Evolutionary conservation across 768 basidiomycete genomes (phyloP), one percentile per base, ranked within the genome.

Genomic region (Dioszegia crocea): DNA sequence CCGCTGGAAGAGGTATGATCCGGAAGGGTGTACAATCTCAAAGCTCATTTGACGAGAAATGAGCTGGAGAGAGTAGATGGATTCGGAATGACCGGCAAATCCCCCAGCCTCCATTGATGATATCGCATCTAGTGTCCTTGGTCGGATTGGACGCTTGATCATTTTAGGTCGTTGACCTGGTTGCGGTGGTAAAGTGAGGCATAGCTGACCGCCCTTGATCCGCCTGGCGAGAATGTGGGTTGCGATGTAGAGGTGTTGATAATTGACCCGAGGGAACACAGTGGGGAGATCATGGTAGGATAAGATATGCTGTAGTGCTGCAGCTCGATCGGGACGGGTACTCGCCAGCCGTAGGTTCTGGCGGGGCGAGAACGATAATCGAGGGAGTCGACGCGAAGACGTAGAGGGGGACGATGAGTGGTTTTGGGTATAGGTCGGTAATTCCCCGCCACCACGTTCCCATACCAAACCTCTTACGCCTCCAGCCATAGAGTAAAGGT

Each of bases 21-120:
- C 33, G 8, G 33, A 6, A 4, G 50, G 21, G 30, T 26, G 23
- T 23, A 30, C n/a, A 55, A 64, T 56, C n/a, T 51, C 45, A 26
- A 74, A 64, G 11, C 23, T 40, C 60, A 76, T 68, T 16, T 58
- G 59, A 10, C 67, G 71, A 36, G 67, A 58, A 27, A 73, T 57
- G 19, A 75, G 57, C 29, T 68, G 57, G 16, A 76, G 45, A 29
- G 68, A 65, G 49, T 76, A 76, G 54, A 76, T 65, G 0, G 65
- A 64, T 57, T 72, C 69, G 2, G 64, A 60, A 59, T 76, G 75
- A 9, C 75, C 75, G 2, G 66, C 63, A 21, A 76, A 52, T 39
- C 75, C 75, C 11, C 73, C 73, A 30, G 66, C 63, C 48, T 62
- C 40, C 14, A 71, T 48, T 2, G 71, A 73, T 0, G 66, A 61